Evolutionary conservation across 129 eudicot genomes (phyloP).

Genomic region (Apium graveolens): DNA sequence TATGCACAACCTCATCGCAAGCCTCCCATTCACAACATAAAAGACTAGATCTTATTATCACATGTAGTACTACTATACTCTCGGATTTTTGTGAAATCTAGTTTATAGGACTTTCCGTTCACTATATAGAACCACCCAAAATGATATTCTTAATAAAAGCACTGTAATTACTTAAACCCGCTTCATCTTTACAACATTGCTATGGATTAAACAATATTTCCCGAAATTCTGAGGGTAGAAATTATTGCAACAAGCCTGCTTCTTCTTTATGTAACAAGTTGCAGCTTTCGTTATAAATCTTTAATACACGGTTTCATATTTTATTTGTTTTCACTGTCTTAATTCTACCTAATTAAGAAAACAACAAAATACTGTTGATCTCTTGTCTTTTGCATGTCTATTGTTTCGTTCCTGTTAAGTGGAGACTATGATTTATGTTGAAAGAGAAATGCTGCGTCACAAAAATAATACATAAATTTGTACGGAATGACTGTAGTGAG

Average conservation of each 20-base stretch:
- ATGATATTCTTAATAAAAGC: neutral
- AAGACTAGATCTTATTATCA: constrained; percentile 24
- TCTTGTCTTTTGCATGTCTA: neutral
- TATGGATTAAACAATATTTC: neutral
- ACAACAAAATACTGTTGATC: neutral
- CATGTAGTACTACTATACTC: neutral
- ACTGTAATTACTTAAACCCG: neutral
- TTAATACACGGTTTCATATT: neutral
- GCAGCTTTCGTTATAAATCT: neutral
- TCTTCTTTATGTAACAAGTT: neutral
- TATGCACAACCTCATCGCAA: constrained; percentile 89
- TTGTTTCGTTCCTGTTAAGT: no score
- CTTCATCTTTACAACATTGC: neutral
- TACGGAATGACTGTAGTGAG: no score
- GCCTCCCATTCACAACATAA: constrained; percentile 78
- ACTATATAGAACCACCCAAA: neutral
- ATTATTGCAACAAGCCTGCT: neutral
- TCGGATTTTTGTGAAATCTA: neutral
- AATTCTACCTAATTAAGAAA: no score
- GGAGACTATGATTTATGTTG: neutral
- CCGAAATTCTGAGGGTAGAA: neutral
- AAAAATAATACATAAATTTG: no score
- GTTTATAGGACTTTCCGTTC: neutral
- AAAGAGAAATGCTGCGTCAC: no score
- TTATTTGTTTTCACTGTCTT: neutral